These are phyloP conservation scores for Prunus armeniaca DNA, from an alignment of 306 rosid genomes.

Conservation along the genomic window DNA sequence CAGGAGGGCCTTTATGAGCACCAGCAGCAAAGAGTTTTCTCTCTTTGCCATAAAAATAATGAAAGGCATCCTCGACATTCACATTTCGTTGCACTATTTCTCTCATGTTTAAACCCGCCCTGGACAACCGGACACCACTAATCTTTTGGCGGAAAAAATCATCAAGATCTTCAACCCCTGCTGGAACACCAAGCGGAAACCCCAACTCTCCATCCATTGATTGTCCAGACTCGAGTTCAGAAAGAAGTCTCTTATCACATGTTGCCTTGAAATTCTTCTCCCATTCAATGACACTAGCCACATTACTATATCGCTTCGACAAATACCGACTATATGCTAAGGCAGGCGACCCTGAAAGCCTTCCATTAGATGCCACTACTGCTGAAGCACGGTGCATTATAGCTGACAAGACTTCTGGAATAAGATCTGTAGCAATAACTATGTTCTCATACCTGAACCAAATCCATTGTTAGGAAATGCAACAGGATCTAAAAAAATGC, in stretches of 20 bases:
- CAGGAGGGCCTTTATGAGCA: slow-evolving; percentile 53
- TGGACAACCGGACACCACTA: slow-evolving; percentile 70
- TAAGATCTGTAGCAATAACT: slow-evolving; percentile 72
- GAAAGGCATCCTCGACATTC: slow-evolving; percentile 61
- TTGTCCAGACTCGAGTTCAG: slow-evolving; percentile 71
- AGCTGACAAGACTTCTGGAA: slow-evolving; percentile 75
- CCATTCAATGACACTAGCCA: slow-evolving; percentile 82
- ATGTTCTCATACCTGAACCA: slow-evolving; percentile 87
- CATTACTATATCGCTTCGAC: slow-evolving; percentile 62
- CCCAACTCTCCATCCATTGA: slow-evolving; percentile 76
- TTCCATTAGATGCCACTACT: slow-evolving; percentile 67
- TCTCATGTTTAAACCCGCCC: slow-evolving; percentile 74
- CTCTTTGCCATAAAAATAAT: slow-evolving; percentile 62
- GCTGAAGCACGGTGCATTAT: slow-evolving; percentile 60
- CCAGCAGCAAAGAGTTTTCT: slow-evolving; percentile 59
- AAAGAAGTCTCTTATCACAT: slow-evolving; percentile 70
- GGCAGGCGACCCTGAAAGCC: slow-evolving; percentile 69
- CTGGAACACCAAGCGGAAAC: slow-evolving; percentile 79
- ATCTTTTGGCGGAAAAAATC: slow-evolving; percentile 89
- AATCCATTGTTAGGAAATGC: slow-evolving; percentile 26
- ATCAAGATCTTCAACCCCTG: slow-evolving; percentile 94
- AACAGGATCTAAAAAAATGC: slow-evolving; percentile 12
- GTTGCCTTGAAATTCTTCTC: slow-evolving; percentile 70
- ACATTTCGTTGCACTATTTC: slow-evolving; percentile 80
- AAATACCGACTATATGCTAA: slow-evolving; percentile 61